Conservation (phyloP, 208 protist species). For the Trypanosoma rangeli region DNA sequence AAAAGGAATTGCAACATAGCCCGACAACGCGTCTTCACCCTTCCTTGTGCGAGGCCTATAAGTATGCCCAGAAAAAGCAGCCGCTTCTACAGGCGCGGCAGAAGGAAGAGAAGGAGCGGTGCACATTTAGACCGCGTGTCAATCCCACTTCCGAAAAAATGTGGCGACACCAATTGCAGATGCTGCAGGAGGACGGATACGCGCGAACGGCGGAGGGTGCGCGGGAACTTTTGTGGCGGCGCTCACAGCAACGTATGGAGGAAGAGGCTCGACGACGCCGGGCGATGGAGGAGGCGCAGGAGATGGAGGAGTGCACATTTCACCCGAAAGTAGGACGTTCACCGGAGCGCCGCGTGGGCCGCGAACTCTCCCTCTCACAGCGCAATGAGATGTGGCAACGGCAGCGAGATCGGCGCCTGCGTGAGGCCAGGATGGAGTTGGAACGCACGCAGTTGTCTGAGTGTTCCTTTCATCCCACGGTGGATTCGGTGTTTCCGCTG, state of each 20-base stretch:
- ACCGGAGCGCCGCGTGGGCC: slow-evolving; percentile 35
- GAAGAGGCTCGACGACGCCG: slow-evolving; percentile 33
- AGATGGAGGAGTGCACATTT: slow-evolving; percentile 66
- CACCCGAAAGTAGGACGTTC: slow-evolving; percentile 52
- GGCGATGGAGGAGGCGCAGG: slow-evolving; percentile 29
- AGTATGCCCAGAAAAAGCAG: not conserved
- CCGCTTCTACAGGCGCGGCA: not conserved
- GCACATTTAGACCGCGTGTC: slow-evolving; percentile 55
- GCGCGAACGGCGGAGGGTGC: slow-evolving; percentile 41
- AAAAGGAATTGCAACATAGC: not conserved
- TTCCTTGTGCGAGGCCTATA: not conserved
- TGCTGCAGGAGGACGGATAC: slow-evolving; percentile 42
- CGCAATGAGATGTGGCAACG: slow-evolving; percentile 36
- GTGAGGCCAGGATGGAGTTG: slow-evolving; percentile 37
- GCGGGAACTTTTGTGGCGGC: slow-evolving; percentile 60
- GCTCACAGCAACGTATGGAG: slow-evolving; percentile 47
- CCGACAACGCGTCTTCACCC: slow-evolving; percentile 15
- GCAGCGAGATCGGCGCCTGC: slow-evolving; percentile 51
- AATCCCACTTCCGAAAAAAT: slow-evolving; percentile 45
- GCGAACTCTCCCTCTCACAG: slow-evolving; percentile 36
- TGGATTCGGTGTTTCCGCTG: slow-evolving; percentile 52
- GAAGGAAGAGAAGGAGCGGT: slow-evolving; percentile 29
- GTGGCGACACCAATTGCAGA: slow-evolving; percentile 47
- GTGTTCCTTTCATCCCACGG: slow-evolving; percentile 67
- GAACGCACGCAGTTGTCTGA: slow-evolving; percentile 31